These are phyloP conservation scores for Aspergillus bombycis DNA, from an alignment of 2,329 filamentous ascomycete genomes.

Conservation along the genomic window DNA sequence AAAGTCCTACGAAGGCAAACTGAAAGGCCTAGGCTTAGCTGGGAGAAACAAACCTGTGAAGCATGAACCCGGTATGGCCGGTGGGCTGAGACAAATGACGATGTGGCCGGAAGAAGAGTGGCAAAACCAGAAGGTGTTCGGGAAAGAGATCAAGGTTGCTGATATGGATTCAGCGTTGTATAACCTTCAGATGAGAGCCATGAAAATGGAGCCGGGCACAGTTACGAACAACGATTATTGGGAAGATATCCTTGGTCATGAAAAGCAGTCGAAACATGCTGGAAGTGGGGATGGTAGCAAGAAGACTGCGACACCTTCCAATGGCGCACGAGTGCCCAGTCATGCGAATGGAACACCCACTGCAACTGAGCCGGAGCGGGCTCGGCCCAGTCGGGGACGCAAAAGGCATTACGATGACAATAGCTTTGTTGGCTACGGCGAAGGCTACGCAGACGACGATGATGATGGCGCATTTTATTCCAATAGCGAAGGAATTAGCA, in stretches of 20 bases:
- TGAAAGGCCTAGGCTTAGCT: slow-evolving; percentile 50
- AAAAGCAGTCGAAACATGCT: slow-evolving; percentile 45
- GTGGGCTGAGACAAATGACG: slow-evolving; percentile 46
- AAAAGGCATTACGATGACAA: slow-evolving; percentile 56
- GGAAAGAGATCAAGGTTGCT: slow-evolving; percentile 50
- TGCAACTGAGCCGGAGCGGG: slow-evolving; percentile 37
- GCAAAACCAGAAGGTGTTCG: slow-evolving; percentile 52
- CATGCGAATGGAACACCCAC: slow-evolving; percentile 34
- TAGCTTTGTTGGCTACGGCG: slow-evolving; percentile 55
- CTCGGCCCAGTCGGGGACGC: slow-evolving; percentile 49
- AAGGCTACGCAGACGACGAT: slow-evolving; percentile 55
- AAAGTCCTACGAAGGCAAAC: slow-evolving; percentile 56
- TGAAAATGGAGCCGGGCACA: slow-evolving; percentile 52
- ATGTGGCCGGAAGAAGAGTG: slow-evolving; percentile 55
- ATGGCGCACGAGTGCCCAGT: slow-evolving; percentile 25
- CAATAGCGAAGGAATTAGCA: slow-evolving; percentile 46
- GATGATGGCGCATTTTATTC: slow-evolving; percentile 48
- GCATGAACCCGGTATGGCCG: slow-evolving; percentile 43
- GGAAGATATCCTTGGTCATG: slow-evolving; percentile 53
- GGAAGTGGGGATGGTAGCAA: slow-evolving; percentile 33
- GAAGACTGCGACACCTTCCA: slow-evolving; percentile 31
- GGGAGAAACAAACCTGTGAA: slow-evolving; percentile 54
- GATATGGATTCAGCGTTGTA: slow-evolving; percentile 47
- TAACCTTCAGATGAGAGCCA: slow-evolving; percentile 45
- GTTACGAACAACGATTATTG: slow-evolving; percentile 52